Evolutionary conservation across 116 monocot genomes (phyloP).

Genomic region (Papilionanthe hybrid): DNA sequence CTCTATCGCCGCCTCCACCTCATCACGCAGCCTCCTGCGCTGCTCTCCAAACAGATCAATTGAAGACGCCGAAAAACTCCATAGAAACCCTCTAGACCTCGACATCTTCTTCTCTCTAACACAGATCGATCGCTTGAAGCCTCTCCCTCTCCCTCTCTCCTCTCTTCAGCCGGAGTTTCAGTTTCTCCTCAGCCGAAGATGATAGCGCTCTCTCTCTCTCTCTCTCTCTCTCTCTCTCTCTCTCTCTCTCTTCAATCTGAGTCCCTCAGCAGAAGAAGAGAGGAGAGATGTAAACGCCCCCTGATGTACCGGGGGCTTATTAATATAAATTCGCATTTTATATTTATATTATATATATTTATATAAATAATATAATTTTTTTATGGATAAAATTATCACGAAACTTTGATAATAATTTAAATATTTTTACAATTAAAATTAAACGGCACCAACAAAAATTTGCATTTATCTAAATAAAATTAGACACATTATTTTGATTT

Average conservation of each 20-base stretch:
- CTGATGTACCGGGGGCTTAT: background rate
- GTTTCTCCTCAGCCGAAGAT: too few relatives aligned
- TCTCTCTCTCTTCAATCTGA: background rate
- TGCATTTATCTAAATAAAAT: too few relatives aligned
- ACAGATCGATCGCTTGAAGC: background rate
- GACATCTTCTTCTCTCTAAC: background rate
- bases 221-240: background rate
- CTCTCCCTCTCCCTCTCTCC: background rate
- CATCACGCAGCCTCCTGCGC: background rate
- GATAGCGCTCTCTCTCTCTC: background rate
- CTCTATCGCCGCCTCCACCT: conserved; percentile 6
- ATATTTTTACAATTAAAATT: too few relatives aligned
- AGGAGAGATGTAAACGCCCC: background rate
- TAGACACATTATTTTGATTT: too few relatives aligned
- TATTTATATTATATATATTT: too few relatives aligned
- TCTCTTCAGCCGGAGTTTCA: background rate
- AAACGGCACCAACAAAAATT: too few relatives aligned
- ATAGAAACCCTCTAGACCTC: background rate
- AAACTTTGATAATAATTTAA: too few relatives aligned
- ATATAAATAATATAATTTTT: too few relatives aligned
- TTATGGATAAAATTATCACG: too few relatives aligned
- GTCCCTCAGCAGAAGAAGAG: background rate
- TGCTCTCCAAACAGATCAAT: background rate
- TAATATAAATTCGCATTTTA: too few relatives aligned
- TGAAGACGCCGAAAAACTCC: background rate